phyloP scores from a whole-genome alignment of 129 eudicot species.

The Solidago caesia region DNA sequence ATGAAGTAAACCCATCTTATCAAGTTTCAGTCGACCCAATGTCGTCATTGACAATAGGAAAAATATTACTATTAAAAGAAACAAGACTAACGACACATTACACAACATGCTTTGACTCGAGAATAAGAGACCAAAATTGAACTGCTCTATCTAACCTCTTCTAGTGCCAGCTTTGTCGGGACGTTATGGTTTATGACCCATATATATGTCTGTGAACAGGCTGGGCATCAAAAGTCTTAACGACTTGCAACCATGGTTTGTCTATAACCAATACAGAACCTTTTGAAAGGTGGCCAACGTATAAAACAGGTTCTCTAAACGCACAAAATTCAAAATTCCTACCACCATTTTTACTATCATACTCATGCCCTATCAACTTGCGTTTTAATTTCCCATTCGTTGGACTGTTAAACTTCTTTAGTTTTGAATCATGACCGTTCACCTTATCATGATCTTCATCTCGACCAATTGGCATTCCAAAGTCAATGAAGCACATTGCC shows the following conservation, averaged over 20 bases:
- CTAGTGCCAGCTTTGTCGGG: neutral
- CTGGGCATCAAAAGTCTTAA: conserved; percentile 54
- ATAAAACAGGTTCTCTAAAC: conserved; percentile 81
- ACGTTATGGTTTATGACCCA: conserved; percentile 52
- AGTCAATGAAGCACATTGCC: conserved; percentile 91
- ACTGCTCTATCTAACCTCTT: neutral
- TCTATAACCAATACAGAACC: conserved; percentile 64
- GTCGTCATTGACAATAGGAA: neutral
- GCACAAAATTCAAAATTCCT: conserved; percentile 65
- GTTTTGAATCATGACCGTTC: conserved; percentile 29
- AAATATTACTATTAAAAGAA: neutral
- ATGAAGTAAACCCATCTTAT: neutral
- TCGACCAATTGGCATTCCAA: conserved; percentile 64
- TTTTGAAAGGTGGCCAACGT: conserved; percentile 69
- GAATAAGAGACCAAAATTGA: conserved; percentile 18
- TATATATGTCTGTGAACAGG: conserved; percentile 85
- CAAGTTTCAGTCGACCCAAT: too few species aligned
- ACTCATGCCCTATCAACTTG: conserved; percentile 34
- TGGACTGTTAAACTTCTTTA: conserved; percentile 14
- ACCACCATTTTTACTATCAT: conserved; percentile 29
- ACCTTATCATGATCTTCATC: conserved; percentile 46
- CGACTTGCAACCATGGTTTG: conserved; percentile 78
- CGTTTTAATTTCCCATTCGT: conserved; percentile 40
- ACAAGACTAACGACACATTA: conserved; percentile 11
- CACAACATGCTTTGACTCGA: conserved; percentile 11